A percentile compares a stretch with the other conserved stretches of the same genome.
phyloP scores from a whole-genome alignment of 2,329 filamentous ascomycete genomes.

The Colletotrichum gloeosporioides region DNA sequence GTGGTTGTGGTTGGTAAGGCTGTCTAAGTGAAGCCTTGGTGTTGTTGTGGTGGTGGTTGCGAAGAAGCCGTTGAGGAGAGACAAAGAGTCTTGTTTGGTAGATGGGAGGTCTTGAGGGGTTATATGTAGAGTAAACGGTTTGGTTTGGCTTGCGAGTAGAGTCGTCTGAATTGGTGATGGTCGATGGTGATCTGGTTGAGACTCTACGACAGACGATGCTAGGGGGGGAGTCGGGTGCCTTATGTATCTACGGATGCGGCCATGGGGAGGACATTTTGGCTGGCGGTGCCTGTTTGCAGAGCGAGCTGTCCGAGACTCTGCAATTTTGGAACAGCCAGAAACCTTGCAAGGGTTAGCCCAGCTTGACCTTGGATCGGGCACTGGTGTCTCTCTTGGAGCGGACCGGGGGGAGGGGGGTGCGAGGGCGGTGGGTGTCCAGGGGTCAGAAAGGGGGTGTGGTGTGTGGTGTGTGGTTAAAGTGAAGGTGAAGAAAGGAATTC shows the following conservation, averaged over 20 bases:
- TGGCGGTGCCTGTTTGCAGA: slow-evolving; percentile 22
- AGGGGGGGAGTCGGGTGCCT: slow-evolving; percentile 21
- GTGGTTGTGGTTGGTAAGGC: slow-evolving; percentile 4
- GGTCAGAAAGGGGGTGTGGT: neutral
- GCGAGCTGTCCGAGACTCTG: slow-evolving; percentile 18
- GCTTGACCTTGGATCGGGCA: slow-evolving; percentile 21
- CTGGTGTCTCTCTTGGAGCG: slow-evolving; percentile 6
- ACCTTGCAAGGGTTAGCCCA: slow-evolving; percentile 21
- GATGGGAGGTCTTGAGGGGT: neutral
- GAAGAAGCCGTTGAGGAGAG: neutral
- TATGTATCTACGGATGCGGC: slow-evolving; percentile 23
- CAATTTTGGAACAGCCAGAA: slow-evolving; percentile 22
- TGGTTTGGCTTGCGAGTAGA: neutral
- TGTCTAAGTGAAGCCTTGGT: neutral
- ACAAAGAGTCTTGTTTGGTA: slow-evolving; percentile 7
- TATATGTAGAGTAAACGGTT: slow-evolving; percentile 10
- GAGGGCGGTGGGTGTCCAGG: neutral
- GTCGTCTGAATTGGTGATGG: slow-evolving; percentile 6
- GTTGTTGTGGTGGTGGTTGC: neutral
- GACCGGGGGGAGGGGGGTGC: neutral
- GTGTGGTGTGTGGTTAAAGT: neutral
- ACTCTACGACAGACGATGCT: neutral
- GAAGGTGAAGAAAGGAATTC: slow-evolving; percentile 20
- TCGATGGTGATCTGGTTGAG: slow-evolving; percentile 2
- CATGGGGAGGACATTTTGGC: slow-evolving; percentile 7